Base-by-base conservation (phyloP, 2,329 filamentous ascomycete species). In the Penicillium occitanis region DNA sequence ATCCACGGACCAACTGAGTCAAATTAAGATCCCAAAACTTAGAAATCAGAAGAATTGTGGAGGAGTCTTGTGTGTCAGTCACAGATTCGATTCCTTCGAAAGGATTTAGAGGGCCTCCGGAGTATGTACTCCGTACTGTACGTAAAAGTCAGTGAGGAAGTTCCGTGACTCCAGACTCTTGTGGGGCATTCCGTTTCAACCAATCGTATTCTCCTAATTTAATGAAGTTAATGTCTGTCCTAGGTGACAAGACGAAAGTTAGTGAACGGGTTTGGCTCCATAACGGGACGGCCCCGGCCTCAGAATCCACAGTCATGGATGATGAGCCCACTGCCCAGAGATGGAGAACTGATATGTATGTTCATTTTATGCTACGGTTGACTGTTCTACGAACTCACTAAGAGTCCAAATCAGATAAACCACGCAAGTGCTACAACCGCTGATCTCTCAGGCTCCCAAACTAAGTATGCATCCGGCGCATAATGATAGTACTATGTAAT, bases 251-350 rank as follows among this genome's bases (percentile, higher is more conserved):
- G 30, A 13, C 7, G 30, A 35, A 6, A 40, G 33, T 57, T 57
- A 57, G 53, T 8, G 33, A 55, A 33, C 33, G 53, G 53, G 53
- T 57, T 37, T 22, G 30, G 28, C 51, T 37, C 53, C 53, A 57
- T 57, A 57, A 57, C 53, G 53, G 53, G 11, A 22, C 30, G 53
- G 53, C 33, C 50, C 50, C 53, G 19, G 33, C 33, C 50, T 28
- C 53, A n/a, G 33, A 19, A 57, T 37, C 53, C 53, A 57, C 53
- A 57, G 53, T 6, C 14, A 33, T 19, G 51, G 50, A 44, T 42
- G 40, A 50, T 50, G 19, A 19, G 17, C 13, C 35, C 19, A 37
- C 61, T 30, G 25, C 48, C 42, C 37, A 42, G 25, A 28, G 19
- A 28, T 30, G 14, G 10, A 33, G 25, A n/a, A n/a, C 6, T 22